Base-by-base conservation (phyloP, 352 stramenopile species). In the Phytophthora multivora region DNA sequence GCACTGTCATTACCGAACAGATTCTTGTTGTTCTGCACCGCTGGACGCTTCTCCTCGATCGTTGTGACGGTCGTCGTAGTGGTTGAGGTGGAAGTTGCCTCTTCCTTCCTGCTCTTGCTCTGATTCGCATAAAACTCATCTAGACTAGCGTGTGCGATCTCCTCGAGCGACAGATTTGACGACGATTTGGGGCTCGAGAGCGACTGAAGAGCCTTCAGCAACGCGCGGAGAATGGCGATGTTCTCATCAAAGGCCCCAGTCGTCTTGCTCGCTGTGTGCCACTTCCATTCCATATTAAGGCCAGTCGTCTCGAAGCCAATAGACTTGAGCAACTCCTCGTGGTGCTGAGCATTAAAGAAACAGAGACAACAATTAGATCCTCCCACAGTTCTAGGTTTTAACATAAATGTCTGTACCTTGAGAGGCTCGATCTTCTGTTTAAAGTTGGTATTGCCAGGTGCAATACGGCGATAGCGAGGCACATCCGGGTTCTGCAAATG, bases 361-460 rank as follows among this genome's bases (percentile, higher is more conserved):
- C 16, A 51, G 11, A 46, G 21, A 60, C 3, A 36, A 61, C 31
- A 56, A 30, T 35, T 42, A 15, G 8, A 48, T 31, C 26, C 26
- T 31, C 26, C 26, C 7, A 31, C 28, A 33, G 3, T 1, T 33
- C 8, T 9, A 13, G 28, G 28, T 33, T 33, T 9, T 33, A 4
- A 23, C 8, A 33, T 9, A 33, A 12, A 13, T 13, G 2, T 12
- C 9, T 33, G 28, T 74, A 93, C 84, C 80, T 89, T 73, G 12
- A 94, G 71, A 2, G 83, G 85, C 55, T 91, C 81, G 41, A 94
- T 88, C 57, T 94, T 93, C 46, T 91, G 81, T 68, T 92, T 94
- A 56, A 90, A 94, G 48, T 94, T 94, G 4, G 78, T 78, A 42
- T 94, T 94, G 10, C 81, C 85, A 21, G 71, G 71, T 2, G 85